Evolutionary conservation across 208 protist species (phyloP), one percentile per base, ranked within the genome.

Genomic region (Trypanosoma cruzi): DNA sequence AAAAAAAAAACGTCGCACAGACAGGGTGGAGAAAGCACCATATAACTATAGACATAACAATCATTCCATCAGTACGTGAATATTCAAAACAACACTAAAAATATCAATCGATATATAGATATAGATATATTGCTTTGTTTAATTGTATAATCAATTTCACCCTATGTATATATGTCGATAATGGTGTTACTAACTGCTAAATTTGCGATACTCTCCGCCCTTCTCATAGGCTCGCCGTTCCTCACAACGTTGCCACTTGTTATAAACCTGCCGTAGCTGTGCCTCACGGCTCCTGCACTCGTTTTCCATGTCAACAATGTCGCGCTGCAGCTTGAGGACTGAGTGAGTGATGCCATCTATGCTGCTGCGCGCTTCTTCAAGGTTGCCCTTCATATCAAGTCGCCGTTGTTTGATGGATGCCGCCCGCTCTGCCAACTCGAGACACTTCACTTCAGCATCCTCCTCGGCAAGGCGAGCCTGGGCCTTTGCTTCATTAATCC

Each of bases 231-330:
- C 24, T 46, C 53, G 50, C 44, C 59, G 59, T 18, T 73, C 72
- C 44, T 73, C 72, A 56, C 72, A 73, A 31, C 66, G 44, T 7
- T 66, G 53, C 72, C 72, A 77, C 22, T 67, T 71, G 54, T 20
- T 50, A 34, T 73, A 77, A 4, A 64, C 54, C 32, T 46, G 48
- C 28, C 56, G 44, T 20, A 70, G 55, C 16, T 50, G 54, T 54
- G 54, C 48, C 42, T 67, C 55, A 20, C 64, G 59, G 22, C 44
- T 16, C 6, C 64, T 65, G 37, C 72, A 70, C 57, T 77, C 73
- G 26, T 36, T 57, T 26, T 76, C 58, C 34, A 70, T 37, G 16
- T 79, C 56, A 10, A 52, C 40, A n/a, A 79, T 59, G 3, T 79
- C 37, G 16, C 34, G 36, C 59, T 79, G 67, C 50, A 77, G n/a